Evolutionary conservation across 176 grass and related monocot species (phyloP), one percentile per base, ranked within the genome.

Genomic region (Thalia dealbata): DNA sequence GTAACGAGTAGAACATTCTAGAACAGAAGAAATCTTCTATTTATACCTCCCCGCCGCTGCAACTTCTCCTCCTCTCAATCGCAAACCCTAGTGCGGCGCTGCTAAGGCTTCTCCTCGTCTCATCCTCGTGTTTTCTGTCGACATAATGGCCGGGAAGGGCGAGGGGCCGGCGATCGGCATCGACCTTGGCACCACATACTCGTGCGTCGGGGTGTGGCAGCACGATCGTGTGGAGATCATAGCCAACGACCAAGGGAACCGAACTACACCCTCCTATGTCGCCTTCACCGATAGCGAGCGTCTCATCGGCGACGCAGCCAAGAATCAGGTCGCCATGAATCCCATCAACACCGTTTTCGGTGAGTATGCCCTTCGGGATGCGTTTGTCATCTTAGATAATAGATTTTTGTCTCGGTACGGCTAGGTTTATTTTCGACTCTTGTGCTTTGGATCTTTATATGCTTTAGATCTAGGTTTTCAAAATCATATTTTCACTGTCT

Each of bases 141-240:
- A 61, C n/a, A 11, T 61, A 61, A 73, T 73, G 71, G 52, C 52
- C 30, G 52, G 30, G n/a, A 73, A 73, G 50, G 78, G 81, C 0
- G 88, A 91, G 73, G 87, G 77, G 25, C 86, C 80, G 32, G 87
- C 83, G 48, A 89, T 85, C 69, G 83, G 83, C 50, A 88, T 88
- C 67, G 86, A 88, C 77, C 82, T 88, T 19, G 86, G 86, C 48
- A 88, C 84, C 42, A 90, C 84, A 28, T 90, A 86, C 79, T 91
- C 88, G 19, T 91, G 88, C 76, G 82, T 91, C 48, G 84, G 84
- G 21, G 88, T 87, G 56, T 87, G 88, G 84, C 84, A 91, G 76
- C 82, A 91, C 76, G 84, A 87, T 71, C 88, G 88, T n/a, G 88
- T 91, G 28, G 84, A 91, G 76, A 84, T 87, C 79, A 87, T 91